Evolutionary conservation across 768 basidiomycete genomes (phyloP).

Genomic region (Phaeotremella fagi): DNA sequence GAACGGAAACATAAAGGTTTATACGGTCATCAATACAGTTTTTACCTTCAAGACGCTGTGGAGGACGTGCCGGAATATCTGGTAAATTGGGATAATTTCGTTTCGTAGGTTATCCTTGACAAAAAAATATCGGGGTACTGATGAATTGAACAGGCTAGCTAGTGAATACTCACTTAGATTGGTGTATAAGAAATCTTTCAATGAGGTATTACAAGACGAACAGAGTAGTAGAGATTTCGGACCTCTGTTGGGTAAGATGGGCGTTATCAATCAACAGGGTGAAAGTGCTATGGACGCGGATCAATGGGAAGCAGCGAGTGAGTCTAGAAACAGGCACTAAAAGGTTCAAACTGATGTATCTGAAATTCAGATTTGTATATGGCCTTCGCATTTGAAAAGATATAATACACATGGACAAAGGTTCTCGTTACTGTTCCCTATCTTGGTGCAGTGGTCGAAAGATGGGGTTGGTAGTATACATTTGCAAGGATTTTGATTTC

Average conservation of each 20-base stretch:
- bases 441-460: no score
- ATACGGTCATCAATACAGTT: constrained; percentile 90
- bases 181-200: constrained; percentile 81
- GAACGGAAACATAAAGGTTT: constrained; percentile 57
- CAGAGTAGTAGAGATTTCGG: constrained; percentile 73
- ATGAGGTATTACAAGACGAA: constrained; percentile 79
- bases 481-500: no score
- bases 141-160: constrained; percentile 60
- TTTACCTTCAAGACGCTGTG: constrained; percentile 90
- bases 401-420: constrained; percentile 2
- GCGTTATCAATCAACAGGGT: constrained; percentile 77
- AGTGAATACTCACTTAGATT: constrained; percentile 69
- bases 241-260: constrained; percentile 81
- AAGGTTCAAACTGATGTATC: neutral
- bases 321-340: constrained; percentile 48
- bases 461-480: no score
- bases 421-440: no score
- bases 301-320: constrained; percentile 99
- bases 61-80: constrained; percentile 96
- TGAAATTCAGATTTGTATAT: constrained; percentile 74
- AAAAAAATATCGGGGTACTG: constrained; percentile 1
- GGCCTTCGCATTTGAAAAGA: constrained; percentile 81
- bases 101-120: constrained; percentile 55
- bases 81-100: constrained; percentile 92
- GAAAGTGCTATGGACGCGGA: constrained; percentile 89